Evolutionary conservation across 164 flowering plant species (phyloP).

Genomic region (Protea cynaroides): DNA sequence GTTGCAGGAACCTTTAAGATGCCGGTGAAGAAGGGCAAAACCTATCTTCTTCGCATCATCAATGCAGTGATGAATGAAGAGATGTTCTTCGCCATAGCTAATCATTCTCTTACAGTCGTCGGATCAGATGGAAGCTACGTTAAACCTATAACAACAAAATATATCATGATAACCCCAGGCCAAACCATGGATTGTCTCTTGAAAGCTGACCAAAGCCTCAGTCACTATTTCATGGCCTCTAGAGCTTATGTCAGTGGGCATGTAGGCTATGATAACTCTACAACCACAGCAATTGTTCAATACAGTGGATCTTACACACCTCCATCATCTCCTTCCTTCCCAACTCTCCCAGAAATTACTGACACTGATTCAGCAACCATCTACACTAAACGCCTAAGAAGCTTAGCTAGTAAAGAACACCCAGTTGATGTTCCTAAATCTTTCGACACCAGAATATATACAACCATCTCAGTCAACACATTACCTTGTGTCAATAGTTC

Average conservation of each 20-base stretch:
- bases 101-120: constrained; percentile 11
- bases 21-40: constrained; percentile 9
- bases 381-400: too few species aligned
- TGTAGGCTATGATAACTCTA: constrained; percentile 17
- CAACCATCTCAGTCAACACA: too few species aligned
- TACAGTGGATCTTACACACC: constrained; percentile 11
- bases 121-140: constrained; percentile 11
- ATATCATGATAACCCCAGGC: constrained; percentile 17
- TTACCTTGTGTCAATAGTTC: too few species aligned
- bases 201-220: constrained; percentile 11
- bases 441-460: too few species aligned
- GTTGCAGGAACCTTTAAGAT: constrained; percentile 4
- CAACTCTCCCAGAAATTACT: too few species aligned
- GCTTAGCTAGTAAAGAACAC: too few species aligned
- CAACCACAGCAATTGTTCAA: constrained; percentile 25
- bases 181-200: constrained; percentile 22
- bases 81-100: constrained; percentile 14
- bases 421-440: too few species aligned
- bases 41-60: constrained; percentile 19
- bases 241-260: background rate
- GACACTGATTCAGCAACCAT: too few species aligned
- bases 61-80: constrained; percentile 16
- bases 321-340: too few species aligned
- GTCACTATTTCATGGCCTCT: constrained; percentile 16
- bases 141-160: constrained; percentile 13